Base-by-base conservation (phyloP, 331 rosid genomes). In the Rosa hybrid region DNA sequence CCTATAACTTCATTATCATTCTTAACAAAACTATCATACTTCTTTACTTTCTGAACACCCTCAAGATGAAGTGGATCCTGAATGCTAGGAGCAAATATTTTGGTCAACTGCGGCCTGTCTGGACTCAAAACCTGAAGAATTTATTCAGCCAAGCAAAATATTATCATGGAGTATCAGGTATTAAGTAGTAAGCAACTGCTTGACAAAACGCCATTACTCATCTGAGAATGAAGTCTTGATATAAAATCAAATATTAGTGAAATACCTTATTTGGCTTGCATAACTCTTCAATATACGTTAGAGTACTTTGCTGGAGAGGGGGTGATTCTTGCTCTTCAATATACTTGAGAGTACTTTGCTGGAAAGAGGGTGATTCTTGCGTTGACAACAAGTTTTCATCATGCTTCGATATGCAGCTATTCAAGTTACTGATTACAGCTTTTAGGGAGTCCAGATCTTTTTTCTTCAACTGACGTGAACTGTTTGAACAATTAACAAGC, bases 381-480 rank as follows among this genome's bases (percentile, higher is more conserved):
- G n/a, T 74, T 5, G 77, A 57, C 56, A 49, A 25, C 70, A 6
- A 56, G 44, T 81, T 85, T 62, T 87, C 90, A 70, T 80, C 78
- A 50, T 84, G 84, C 83, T 88, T 90, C 53, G 53, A 81, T 71
- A 89, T 46, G 78, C 94, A 96, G 30, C 72, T 64, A 48, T 85
- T 82, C 64, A 96, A 91, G 86, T 90, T 91, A 72, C 71, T 71
- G 46, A 93, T 86, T 83, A 86, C 93, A 68, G 81, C 49, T 78
- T 81, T 80, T 80, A 96, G 90, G 74, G 80, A 51, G 77, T 50
- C 82, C 41, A 49, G 68, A 64, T 93, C 92, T 71, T 68, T 81
- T 71, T 88, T 85, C 84, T 86, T 85, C 77, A 91, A 83, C 71
- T 82, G 89, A 81, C 50, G 76, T 25, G 38, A 69, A 75, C 86